These are phyloP conservation scores for Phaffomyces thermotolerans DNA, from an alignment of 805 yeast species.

Conservation along the genomic window DNA sequence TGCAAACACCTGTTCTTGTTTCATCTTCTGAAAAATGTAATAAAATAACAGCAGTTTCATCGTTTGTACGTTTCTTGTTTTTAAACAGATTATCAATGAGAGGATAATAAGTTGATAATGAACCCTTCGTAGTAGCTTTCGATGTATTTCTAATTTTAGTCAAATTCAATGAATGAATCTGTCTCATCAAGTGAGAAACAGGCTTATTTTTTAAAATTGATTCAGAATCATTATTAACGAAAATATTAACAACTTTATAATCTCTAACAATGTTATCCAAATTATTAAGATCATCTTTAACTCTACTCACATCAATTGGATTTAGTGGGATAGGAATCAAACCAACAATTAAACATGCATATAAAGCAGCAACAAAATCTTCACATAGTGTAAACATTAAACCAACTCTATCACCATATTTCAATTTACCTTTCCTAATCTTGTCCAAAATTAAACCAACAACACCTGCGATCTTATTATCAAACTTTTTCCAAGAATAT, in stretches of 20 bases:
- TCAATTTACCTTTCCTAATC: constrained; percentile 54
- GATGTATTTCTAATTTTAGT: constrained; percentile 62
- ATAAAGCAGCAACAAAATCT: constrained; percentile 74
- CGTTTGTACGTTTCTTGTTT: constrained; percentile 8
- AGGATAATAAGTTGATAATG: constrained; percentile 12
- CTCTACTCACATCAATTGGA: constrained; percentile 58
- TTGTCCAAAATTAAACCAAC: constrained; percentile 67
- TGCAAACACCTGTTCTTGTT: constrained; percentile 44
- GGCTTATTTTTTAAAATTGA: constrained; percentile 59
- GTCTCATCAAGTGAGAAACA: constrained; percentile 51
- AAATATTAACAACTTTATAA: constrained; percentile 61
- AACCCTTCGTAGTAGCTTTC: constrained; percentile 37
- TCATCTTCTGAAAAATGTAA: constrained; percentile 68
- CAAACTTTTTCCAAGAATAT: constrained; percentile 77
- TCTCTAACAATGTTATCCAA: constrained; percentile 60
- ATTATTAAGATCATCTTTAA: constrained; percentile 68
- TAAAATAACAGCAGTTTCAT: constrained; percentile 54
- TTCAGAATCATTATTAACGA: constrained; percentile 76
- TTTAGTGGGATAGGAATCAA: constrained; percentile 69
- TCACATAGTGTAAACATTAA: constrained; percentile 83
- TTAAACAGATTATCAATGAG: constrained; percentile 13
- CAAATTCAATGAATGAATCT: constrained; percentile 27
- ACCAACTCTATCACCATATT: constrained; percentile 66
- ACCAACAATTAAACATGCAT: constrained; percentile 83
- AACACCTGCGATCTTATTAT: constrained; percentile 66